These are phyloP conservation scores for Diospyros kaki DNA, from an alignment of 148 eudicot species.

Conservation along the genomic window DNA sequence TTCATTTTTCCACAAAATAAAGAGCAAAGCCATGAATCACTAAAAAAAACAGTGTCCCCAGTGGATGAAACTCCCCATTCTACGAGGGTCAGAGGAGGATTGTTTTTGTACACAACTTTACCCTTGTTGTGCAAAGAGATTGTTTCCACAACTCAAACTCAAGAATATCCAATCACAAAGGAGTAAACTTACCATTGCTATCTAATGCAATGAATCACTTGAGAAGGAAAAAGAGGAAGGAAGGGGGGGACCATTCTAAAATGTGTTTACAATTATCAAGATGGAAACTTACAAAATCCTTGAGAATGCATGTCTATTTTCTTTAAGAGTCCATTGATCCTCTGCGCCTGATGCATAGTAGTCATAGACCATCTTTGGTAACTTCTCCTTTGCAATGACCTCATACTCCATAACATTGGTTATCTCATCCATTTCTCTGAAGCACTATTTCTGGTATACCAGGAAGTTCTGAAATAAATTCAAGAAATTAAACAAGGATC, in stretches of 20 bases:
- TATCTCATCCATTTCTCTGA: slow-evolving; percentile 40
- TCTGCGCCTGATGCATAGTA: slow-evolving; percentile 90
- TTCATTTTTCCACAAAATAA: slow-evolving; percentile 3
- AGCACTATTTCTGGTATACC: neutral
- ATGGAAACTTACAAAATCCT: slow-evolving; percentile 56
- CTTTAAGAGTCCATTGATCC: slow-evolving; percentile 86
- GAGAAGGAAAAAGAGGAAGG: neutral
- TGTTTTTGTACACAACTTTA: no score
- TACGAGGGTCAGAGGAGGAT: no score
- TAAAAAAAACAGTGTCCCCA: no score
- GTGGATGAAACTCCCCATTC: no score
- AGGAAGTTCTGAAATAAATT: neutral
- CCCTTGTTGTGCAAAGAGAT: no score
- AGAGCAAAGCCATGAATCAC: neutral
- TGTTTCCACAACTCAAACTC: no score
- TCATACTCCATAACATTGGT: slow-evolving; percentile 81
- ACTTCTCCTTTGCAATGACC: slow-evolving; percentile 64
- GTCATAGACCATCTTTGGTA: slow-evolving; percentile 89
- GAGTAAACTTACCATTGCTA: no score
- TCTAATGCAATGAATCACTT: slow-evolving; percentile 1
- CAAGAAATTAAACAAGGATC: slow-evolving; percentile 1
- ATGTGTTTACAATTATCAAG: neutral
- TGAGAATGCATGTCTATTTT: slow-evolving; percentile 71
- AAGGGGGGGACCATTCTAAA: neutral
- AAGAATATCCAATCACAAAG: no score